Base-by-base conservation (phyloP, 2,329 filamentous ascomycete species). In the Diaporthe sp. region DNA sequence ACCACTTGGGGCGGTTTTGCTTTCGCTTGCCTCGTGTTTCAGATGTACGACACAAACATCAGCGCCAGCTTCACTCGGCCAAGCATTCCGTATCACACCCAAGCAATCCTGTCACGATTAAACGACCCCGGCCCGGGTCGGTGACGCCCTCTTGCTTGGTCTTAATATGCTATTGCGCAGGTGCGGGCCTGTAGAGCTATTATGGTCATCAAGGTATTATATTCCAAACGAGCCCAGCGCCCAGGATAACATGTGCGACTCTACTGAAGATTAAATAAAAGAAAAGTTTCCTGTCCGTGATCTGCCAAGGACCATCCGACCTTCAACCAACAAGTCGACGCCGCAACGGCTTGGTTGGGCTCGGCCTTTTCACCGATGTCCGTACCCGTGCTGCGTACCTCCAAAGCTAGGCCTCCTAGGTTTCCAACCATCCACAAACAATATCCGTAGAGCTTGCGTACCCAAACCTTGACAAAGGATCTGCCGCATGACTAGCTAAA, bases 181-280 rank as follows among this genome's bases (percentile, higher is more conserved):
- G 37, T 17, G 44, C 44, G n/a, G 22, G 44, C 30, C 44, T 12
- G 47, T 35, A 30, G 25, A 42, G 30, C 47, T 53, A 44, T 42
- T 17, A 17, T n/a, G 10, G 59, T 53, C 56, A 63, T 63, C 27
- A 35, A 63, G 50, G 25, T 63, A 55, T 53, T 71, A 65, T 44
- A 63, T 63, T 71, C 35, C 35, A 53, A 55, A 71, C 44, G 50
- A 71, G 47, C n/a, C 70, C 70, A 55, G 56, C 56, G 35, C 32
- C 44, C 17, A 63, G 47, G 70, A 53, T 17, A 63, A 63, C 32
- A 68, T 27, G 39, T 68, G 63, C 47, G 32, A 68, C 47, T 68
- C 63, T 53, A 68, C 44, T 53, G 32, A 51, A 68, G n/a, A 68
- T 68, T 68, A 66, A 25, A 44, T 37, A 51, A 51, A 51, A 65